A percentile compares a stretch with the other conserved stretches of the same genome.
phyloP scores from a whole-genome alignment of 2,329 filamentous ascomycete genomes.

The Colletotrichum filicis region DNA sequence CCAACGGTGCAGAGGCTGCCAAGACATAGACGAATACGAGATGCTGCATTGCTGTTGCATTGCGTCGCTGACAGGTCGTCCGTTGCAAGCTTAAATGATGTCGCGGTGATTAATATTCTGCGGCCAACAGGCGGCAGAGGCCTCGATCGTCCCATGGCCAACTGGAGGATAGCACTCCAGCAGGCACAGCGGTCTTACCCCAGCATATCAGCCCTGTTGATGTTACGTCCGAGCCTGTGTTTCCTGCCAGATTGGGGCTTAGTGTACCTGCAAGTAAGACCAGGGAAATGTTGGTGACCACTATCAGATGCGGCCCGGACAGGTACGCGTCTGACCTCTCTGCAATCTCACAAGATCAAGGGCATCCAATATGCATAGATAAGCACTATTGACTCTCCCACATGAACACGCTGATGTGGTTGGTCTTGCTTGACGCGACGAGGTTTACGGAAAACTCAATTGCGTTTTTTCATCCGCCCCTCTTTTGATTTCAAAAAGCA shows the following conservation, averaged over 20 bases:
- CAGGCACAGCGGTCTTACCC: not conserved
- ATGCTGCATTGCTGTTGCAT: constrained; percentile 16
- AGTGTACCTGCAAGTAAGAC: constrained; percentile 22
- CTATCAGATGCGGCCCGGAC: not conserved
- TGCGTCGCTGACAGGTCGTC: not conserved
- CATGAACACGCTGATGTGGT: not conserved
- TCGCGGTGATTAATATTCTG: not conserved
- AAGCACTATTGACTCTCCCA: not conserved
- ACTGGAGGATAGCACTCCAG: not conserved
- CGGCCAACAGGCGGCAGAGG: not conserved
- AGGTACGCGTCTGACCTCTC: not conserved
- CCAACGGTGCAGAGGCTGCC: not conserved
- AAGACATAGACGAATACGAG: constrained; percentile 32
- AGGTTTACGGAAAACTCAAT: too few species aligned
- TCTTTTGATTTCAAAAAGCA: not conserved
- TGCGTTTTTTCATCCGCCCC: not conserved
- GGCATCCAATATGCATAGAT: not conserved
- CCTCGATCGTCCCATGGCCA: not conserved
- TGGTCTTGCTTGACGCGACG: not conserved
- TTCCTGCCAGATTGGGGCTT: constrained; percentile 18
- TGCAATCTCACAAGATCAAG: not conserved
- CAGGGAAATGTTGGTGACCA: not conserved
- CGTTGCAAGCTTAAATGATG: not conserved
- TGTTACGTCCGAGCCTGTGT: not conserved
- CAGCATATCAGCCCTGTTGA: constrained; percentile 12